Evolutionary conservation across 1,139 yeast genomes (phyloP), one percentile per base, ranked within the genome.

Genomic region (Candida gigantensis): DNA sequence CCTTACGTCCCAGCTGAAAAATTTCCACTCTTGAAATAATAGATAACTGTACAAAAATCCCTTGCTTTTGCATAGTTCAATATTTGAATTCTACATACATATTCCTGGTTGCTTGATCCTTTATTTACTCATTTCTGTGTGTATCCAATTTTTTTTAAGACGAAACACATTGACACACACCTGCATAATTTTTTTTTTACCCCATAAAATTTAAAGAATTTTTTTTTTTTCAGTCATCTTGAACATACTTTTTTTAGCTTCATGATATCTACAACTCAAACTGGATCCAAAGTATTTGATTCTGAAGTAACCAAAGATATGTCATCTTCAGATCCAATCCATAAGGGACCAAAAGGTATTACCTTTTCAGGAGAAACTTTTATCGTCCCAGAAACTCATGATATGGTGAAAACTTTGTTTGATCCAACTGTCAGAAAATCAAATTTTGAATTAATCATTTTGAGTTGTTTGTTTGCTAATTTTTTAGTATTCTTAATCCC

Each of bases 391-490:
- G 77, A 77, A 48, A 87, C 96, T 17, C 85, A 83, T 52, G 96
- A 87, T 55, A 86, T 87, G 95, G 85, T 87, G 23, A 73, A 88
- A 47, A 82, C 94, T 1, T 65, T 87, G 35, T 81, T 87, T 50
- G 94, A 86, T 60, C 95, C 95, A 2, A 71, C 81, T 2, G 62
- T 85, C 35, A 72, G 77, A 35, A 88, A 87, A 56, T 81, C 92
- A 1, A 61, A 77, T 40, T 74, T 82, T 35, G 96, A 87, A 53
- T 47, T 75, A 15, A 48, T 74, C 24, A 85, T 86, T 41, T 74
- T 84, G 24, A 42, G 65, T 5, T 59, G 79, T 2, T 63, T 87
- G 35, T 46, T 68, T 3, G 59, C 74, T 5, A 84, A 84, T 51
- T 66, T 75, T 21, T 56, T 67, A 18, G 64, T 82, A 7, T 84